These are phyloP conservation scores for Suillus clintonianus DNA, from an alignment of 768 basidiomycete species.

Conservation along the genomic window DNA sequence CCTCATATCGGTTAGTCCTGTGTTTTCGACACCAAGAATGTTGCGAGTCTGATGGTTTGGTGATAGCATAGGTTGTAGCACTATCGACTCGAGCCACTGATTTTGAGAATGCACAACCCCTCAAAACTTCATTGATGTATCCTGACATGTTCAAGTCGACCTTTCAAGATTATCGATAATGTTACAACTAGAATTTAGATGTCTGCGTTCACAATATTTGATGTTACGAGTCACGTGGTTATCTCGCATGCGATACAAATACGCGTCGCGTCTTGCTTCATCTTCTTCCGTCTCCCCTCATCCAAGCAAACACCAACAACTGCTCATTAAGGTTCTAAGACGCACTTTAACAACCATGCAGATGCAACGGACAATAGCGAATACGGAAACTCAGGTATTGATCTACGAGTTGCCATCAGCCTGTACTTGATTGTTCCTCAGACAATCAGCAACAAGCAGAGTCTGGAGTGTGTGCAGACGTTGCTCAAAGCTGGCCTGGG, in stretches of 20 bases:
- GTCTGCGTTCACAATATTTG: not conserved
- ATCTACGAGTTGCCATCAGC: not conserved
- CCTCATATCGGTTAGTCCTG: not conserved
- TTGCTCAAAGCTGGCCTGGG: slow-evolving; percentile 72
- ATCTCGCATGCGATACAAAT: slow-evolving; percentile 9
- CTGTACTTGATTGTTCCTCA: slow-evolving; percentile 27
- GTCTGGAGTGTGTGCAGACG: slow-evolving; percentile 70
- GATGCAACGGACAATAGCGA: slow-evolving; percentile 17
- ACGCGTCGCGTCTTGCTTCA: slow-evolving; percentile 14
- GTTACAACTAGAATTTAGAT: not conserved
- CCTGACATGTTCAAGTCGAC: not conserved
- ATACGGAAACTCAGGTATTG: slow-evolving; percentile 27
- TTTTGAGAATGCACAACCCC: not conserved
- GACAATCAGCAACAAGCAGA: slow-evolving; percentile 57
- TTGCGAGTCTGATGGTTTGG: not conserved
- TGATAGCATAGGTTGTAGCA: not conserved
- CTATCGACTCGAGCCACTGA: not conserved
- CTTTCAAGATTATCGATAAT: not conserved
- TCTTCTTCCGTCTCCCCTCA: not conserved
- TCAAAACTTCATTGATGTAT: slow-evolving; percentile 19
- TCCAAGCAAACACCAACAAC: not conserved
- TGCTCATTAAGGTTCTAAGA: not conserved
- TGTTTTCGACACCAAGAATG: not conserved
- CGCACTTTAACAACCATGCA: slow-evolving; percentile 19
- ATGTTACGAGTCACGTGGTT: slow-evolving; percentile 22